phyloP scores from a whole-genome alignment of 768 basidiomycete genomes.

The Auricularia sp. region DNA sequence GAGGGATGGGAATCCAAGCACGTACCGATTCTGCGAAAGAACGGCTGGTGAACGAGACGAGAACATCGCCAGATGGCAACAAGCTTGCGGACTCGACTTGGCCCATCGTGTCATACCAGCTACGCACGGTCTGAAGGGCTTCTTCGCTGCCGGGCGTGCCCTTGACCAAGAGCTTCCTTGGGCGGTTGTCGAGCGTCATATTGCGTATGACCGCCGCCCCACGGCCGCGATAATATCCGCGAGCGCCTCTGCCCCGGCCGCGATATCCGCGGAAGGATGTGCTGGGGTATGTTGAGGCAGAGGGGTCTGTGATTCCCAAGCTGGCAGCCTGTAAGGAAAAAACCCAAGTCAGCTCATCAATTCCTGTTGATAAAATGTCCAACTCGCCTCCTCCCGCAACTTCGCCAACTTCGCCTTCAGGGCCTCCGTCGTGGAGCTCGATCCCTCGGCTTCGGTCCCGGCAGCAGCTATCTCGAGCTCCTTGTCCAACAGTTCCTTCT shows the following conservation, averaged over 20 bases:
- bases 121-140: conserved; percentile 47
- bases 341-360: conserved; percentile 1
- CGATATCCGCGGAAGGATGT: conserved; percentile 40
- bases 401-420: conserved; percentile 65
- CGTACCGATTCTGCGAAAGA: conserved; percentile 67
- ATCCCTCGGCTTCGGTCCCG: conserved; percentile 28
- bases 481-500: conserved; percentile 64
- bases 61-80: conserved; percentile 43
- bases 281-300: conserved; percentile 25
- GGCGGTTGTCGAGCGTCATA: conserved; percentile 87
- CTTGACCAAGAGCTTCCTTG: conserved; percentile 69
- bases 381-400: conserved; percentile 66
- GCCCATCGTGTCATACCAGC: conserved; percentile 77
- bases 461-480: conserved; percentile 55
- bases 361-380: neutral
- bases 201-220: conserved; percentile 51
- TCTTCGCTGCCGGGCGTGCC: conserved; percentile 40
- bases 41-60: conserved; percentile 65
- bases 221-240: conserved; percentile 48
- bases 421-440: conserved; percentile 46
- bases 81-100: conserved; percentile 58
- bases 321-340: conserved; percentile 49
- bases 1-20: neutral
- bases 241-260: conserved; percentile 51
- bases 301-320: conserved; percentile 50